These are phyloP conservation scores for Lactifluus volemus DNA, from an alignment of 768 basidiomycete genomes.

Conservation along the genomic window DNA sequence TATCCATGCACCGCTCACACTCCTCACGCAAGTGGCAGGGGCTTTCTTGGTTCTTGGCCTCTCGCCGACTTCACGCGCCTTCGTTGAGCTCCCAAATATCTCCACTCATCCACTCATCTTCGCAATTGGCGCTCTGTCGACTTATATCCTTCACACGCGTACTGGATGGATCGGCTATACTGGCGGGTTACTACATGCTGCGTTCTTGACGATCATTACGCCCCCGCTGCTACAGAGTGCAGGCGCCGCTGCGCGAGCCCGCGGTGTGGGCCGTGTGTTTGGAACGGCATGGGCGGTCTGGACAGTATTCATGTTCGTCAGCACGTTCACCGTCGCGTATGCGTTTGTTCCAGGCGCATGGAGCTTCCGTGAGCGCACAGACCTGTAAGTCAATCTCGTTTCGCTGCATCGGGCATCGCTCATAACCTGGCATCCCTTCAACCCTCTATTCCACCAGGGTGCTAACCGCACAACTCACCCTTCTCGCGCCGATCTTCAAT, in stretches of 20 bases:
- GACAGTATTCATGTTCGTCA: constrained; percentile 54
- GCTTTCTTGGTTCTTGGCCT: constrained; percentile 35
- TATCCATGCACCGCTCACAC: constrained; percentile 58
- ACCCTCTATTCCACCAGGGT: constrained; percentile 33
- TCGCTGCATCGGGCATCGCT: background rate
- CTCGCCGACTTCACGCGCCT: constrained; percentile 8
- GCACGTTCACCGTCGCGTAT: constrained; percentile 81
- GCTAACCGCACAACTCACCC: constrained; percentile 41
- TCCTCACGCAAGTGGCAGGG: constrained; percentile 54
- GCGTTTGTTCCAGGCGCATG: constrained; percentile 81
- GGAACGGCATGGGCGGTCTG: constrained; percentile 52
- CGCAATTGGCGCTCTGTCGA: constrained; percentile 40
- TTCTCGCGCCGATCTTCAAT: constrained; percentile 40
- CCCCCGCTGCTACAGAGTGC: constrained; percentile 46
- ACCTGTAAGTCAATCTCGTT: constrained; percentile 42
- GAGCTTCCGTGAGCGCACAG: constrained; percentile 68
- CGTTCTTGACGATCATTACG: constrained; percentile 57
- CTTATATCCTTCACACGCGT: constrained; percentile 49
- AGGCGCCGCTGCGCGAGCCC: constrained; percentile 27
- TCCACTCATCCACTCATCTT: constrained; percentile 46
- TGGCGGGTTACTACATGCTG: constrained; percentile 53
- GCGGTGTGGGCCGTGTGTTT: constrained; percentile 40
- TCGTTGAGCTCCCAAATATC: constrained; percentile 7
- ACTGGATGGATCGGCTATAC: constrained; percentile 62
- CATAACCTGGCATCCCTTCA: background rate